Base-by-base conservation (phyloP, 1,139 yeast genomes). In the Tardiomyces depauwii region DNA sequence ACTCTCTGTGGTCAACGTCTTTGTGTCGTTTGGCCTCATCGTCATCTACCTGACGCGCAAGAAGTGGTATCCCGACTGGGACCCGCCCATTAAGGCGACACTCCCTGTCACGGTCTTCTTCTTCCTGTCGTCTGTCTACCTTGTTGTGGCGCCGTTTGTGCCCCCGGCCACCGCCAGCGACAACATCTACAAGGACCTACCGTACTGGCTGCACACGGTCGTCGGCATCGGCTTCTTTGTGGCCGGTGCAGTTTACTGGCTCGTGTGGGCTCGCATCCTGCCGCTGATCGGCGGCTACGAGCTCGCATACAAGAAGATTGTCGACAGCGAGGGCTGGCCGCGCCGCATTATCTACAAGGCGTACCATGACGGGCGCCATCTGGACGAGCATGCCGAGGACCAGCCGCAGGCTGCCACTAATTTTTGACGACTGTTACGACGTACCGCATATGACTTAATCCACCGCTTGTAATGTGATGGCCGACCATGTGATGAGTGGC, bases 191-290 rank as follows among this genome's bases (percentile, higher is more conserved):
- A 66, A 76, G 42, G 57, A 62, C 47, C 67, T 83, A 56, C 95
- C 93, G 39, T 86, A 84, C 68, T 86, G 78, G 73, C 73, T 82
- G 47, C 94, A 84, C 62, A 80, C 89, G 58, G 94, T 84, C 44
- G 87, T 83, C 19, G 82, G 93, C 11, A 76, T 88, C 81, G 91
- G 82, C 51, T 72, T 86, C 42, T 82, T 86, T 55, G 84, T 71
- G 7, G 62, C 80, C 48, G 95, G 95, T 51, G 78, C 74, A 23
- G 55, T 74, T 1, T 85, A 84, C 66, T 86, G 89, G 86, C 51
- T 78, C 9, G 62, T 81, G 16, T 82, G 89, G 85, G 74, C 78
- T 42, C 67, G 67, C 51, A 47, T 82, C 1, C 62, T 82, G 52
- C 94, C 95, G 38, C 60, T 62, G 49, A 46, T 74, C 40, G 78